Percentiles rank a stretch among this genome's conserved stretches.
phyloP scores from a whole-genome alignment of 305 asterid genomes.

The Petunia hybrid region DNA sequence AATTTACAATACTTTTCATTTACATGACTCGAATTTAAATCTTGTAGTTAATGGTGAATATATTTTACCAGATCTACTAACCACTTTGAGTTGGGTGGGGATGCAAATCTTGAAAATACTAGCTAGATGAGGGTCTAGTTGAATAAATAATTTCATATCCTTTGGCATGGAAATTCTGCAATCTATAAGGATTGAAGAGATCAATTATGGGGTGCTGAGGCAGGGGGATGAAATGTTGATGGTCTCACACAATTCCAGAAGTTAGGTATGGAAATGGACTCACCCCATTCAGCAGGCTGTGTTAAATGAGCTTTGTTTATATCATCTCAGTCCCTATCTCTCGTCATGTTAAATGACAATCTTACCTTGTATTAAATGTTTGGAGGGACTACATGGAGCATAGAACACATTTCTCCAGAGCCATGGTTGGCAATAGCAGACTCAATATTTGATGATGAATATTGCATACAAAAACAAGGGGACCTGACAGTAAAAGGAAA shows the following conservation, averaged over 20 bases:
- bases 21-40: too few species aligned
- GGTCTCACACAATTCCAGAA: constrained; percentile 28
- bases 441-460: neutral
- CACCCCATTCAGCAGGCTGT: too few species aligned
- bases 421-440: constrained; percentile 27
- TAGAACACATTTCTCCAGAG: neutral
- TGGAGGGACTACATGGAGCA: neutral
- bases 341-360: neutral
- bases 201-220: neutral
- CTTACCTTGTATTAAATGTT: too few species aligned
- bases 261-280: constrained; percentile 32
- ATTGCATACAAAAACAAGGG: too few species aligned
- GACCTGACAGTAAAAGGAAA: too few species aligned
- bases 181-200: neutral
- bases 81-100: neutral
- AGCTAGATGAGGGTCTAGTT: too few species aligned
- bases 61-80: neutral
- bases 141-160: too few species aligned
- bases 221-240: neutral
- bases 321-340: neutral
- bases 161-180: too few species aligned
- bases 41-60: neutral
- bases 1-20: too few species aligned
- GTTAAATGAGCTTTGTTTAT: neutral
- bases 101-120: neutral